Conservation (phyloP, 768 basidiomycete genomes). For the Boletus rubropictus region DNA sequence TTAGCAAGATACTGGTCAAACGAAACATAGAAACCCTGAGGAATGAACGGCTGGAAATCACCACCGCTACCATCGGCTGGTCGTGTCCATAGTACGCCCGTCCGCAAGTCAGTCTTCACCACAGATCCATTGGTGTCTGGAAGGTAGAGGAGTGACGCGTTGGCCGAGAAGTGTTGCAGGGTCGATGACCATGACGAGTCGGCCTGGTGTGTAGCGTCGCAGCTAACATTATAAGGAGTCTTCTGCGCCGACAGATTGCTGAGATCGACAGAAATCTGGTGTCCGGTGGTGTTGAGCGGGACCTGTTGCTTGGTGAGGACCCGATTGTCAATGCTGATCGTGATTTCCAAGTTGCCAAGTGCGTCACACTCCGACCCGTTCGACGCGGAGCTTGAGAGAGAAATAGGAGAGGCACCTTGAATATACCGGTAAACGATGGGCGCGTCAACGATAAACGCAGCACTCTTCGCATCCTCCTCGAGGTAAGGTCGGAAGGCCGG, state of each 20-base stretch:
- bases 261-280: slow-evolving; percentile 33
- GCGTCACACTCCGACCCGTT: not conserved
- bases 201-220: slow-evolving; percentile 28
- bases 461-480: slow-evolving; percentile 31
- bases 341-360: slow-evolving; percentile 21
- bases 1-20: slow-evolving; percentile 49
- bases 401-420: slow-evolving; percentile 31
- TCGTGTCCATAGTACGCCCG: slow-evolving; percentile 40
- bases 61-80: slow-evolving; percentile 22
- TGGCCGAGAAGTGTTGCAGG: slow-evolving; percentile 29
- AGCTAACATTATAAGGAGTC: slow-evolving; percentile 30
- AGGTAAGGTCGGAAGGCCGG: slow-evolving; percentile 46
- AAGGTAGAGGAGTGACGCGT: slow-evolving; percentile 37
- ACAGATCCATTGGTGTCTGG: slow-evolving; percentile 34
- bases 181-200: not conserved
- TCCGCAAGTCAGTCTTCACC: slow-evolving; percentile 45
- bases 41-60: slow-evolving; percentile 42
- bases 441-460: slow-evolving; percentile 35
- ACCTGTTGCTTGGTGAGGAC: slow-evolving; percentile 25
- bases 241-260: slow-evolving; percentile 25
- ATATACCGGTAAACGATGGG: slow-evolving; percentile 33
- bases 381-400: slow-evolving; percentile 6
- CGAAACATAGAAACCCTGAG: slow-evolving; percentile 69
- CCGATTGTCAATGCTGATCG: slow-evolving; percentile 28
- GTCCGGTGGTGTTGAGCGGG: slow-evolving; percentile 35